Evolutionary conservation across 495 filamentous ascomycete genomes (phyloP), one percentile per base, ranked within the genome.

Genomic region (Tuber calosporum): DNA sequence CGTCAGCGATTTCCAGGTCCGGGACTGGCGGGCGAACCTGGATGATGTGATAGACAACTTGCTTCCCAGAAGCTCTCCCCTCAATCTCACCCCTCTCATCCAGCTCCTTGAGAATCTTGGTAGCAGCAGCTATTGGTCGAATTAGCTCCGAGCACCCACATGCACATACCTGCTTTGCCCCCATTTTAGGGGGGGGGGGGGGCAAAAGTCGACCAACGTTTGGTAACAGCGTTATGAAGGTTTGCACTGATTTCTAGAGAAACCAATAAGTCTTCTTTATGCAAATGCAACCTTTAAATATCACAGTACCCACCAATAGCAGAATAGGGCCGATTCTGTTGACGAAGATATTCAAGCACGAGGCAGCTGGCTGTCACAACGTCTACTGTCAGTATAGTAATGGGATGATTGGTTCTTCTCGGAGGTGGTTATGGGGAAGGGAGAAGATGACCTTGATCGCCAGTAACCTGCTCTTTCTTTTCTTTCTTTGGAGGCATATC

Each of bases 291-390:
- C 26, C n/a, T 13, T 62, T 62, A 62, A 30, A n/a, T 19, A 73
- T 19, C 4, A 41, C 20, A 41, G 7, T 11, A 37, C 69, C 68
- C 69, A 66, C 79, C 79, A 72, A 73, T 79, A 53, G 79, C 77
- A 9, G 80, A 81, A 48, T 82, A 82, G 43, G 80, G 80, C 4
- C 80, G 80, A 69, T 81, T 81, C 66, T 81, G 80, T 72, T 81
- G 70, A 20, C 71, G 71, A 66, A 81, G 77, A 40, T 81, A 81
- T 26, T 81, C 79, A 45, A 81, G 72, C 39, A 81, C 77, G 38
- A 81, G 70, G 66, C 79, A 73, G 53, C 74, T 81, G 69, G 77
- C 80, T 81, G 36, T 58, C 40, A 42, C 62, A 37, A 81, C 26
- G 74, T 62, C 42, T 37, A 17, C n/a, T 41, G 70, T 71, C 17